phyloP scores from a whole-genome alignment of 2,329 filamentous ascomycete species.

The Cordyceps cateniannulata region DNA sequence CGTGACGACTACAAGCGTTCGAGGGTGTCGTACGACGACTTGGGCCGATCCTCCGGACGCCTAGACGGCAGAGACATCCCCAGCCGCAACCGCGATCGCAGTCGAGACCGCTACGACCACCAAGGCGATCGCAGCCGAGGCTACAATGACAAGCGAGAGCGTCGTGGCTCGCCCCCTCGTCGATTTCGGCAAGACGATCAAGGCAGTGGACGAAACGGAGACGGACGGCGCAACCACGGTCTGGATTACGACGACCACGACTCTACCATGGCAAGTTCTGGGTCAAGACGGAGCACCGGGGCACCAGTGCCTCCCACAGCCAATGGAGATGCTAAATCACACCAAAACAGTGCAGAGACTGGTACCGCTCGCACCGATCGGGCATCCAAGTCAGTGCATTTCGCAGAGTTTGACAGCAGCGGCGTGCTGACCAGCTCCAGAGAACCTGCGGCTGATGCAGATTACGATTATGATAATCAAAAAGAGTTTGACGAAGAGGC shows the following conservation, averaged over 20 bases:
- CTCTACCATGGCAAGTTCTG: slow-evolving; percentile 44
- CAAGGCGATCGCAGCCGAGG: slow-evolving; percentile 39
- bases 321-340: slow-evolving; percentile 63
- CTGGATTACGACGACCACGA: slow-evolving; percentile 37
- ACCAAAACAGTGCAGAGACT: slow-evolving; percentile 39
- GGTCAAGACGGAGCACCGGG: slow-evolving; percentile 57
- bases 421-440: not conserved
- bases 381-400: slow-evolving; percentile 1
- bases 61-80: slow-evolving; percentile 32
- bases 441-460: slow-evolving; percentile 24
- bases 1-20: slow-evolving; percentile 40
- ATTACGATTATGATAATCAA: slow-evolving; percentile 45
- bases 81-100: slow-evolving; percentile 38
- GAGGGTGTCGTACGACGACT: slow-evolving; percentile 49
- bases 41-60: slow-evolving; percentile 42
- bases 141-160: slow-evolving; percentile 31
- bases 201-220: not conserved
- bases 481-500: slow-evolving; percentile 72
- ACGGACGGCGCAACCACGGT: slow-evolving; percentile 9
- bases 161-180: slow-evolving; percentile 36
- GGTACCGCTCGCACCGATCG: slow-evolving; percentile 10
- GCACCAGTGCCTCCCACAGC: slow-evolving; percentile 51
- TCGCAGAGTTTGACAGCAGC: slow-evolving; percentile 8
- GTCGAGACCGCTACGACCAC: slow-evolving; percentile 19
- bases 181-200: slow-evolving; percentile 31